phyloP scores from a whole-genome alignment of 352 stramenopile genomes.

The Phytophthora foliorum region DNA sequence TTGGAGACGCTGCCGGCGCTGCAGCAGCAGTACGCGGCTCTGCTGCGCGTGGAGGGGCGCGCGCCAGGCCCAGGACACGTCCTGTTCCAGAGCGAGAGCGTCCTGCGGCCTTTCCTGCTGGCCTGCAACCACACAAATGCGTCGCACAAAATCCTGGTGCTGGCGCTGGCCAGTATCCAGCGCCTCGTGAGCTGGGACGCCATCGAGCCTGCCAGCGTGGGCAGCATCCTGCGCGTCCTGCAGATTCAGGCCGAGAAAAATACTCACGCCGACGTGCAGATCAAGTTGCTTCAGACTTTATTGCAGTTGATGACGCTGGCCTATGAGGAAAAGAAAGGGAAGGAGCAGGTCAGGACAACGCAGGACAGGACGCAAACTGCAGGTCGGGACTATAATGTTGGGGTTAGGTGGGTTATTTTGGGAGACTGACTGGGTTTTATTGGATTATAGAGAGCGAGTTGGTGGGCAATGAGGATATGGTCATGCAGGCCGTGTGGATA shows the following conservation, averaged over 20 bases:
- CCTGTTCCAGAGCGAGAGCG: constrained; percentile 95
- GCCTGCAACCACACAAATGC: constrained; percentile 98
- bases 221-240: constrained; percentile 96
- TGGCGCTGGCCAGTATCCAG: constrained; percentile 96
- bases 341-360: constrained; percentile 8
- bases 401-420: not conserved
- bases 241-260: constrained; percentile 96
- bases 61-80: constrained; percentile 91
- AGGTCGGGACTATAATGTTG: constrained; percentile 14
- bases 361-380: constrained; percentile 10
- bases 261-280: constrained; percentile 80
- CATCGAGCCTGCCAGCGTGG: constrained; percentile 94
- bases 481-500: constrained; percentile 91
- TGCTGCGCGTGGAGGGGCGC: constrained; percentile 71
- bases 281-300: constrained; percentile 92
- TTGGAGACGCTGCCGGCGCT: constrained; percentile 94
- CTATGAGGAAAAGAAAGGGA: constrained; percentile 66
- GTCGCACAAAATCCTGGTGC: constrained; percentile 93
- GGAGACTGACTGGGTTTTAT: constrained; percentile 2
- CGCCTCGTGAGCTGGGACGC: constrained; percentile 95
- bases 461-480: constrained; percentile 85
- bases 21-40: constrained; percentile 95
- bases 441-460: constrained; percentile 49
- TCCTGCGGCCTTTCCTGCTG: constrained; percentile 97
- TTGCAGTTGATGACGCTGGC: constrained; percentile 88